Base-by-base conservation (phyloP, 495 filamentous ascomycete genomes). In the Penicillium cosmopolitanum region DNA sequence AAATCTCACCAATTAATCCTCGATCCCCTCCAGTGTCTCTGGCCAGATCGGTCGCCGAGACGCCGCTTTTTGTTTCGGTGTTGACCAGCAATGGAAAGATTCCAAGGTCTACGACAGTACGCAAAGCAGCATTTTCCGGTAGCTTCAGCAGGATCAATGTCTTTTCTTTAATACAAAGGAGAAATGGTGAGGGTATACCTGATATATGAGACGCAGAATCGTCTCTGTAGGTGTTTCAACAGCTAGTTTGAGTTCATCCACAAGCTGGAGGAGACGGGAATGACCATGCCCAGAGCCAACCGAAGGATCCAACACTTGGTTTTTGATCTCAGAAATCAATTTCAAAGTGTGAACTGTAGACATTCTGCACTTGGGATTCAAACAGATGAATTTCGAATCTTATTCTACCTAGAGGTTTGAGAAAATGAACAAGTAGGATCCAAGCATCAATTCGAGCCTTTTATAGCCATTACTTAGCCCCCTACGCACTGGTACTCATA, bases 141-240 rank as follows among this genome's bases (percentile, higher is more conserved):
- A 53, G 58, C 58, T 61, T 42, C 19, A 15, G 7, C 5, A 18
- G 13, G n/a, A n/a, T 15, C 13, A 21, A n/a, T 23, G 2, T 13
- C 38, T 42, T 35, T 38, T n/a, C 28, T 23, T 23, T 31, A 4
- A 31, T 1, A 31, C 0, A 9, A 0, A 1, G 28, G 4, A 8
- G 15, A 16, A 4, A 9, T 40, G 23, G 25, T 36, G 12, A 33
- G 50, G 9, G n/a, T 10, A 28, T 28, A 62, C 60, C 43, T 63
- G 60, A 35, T 63, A 63, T 13, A 63, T 63, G 21, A 63, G 40
- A 0, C 60, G 50, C 2, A 63, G 51, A 44, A 63, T 52, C 0
- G 60, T 63, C 25, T 63, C 60, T 19, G 60, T 63, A 4, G 60
- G 60, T 46, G 60, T 63, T 13, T 63, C 60, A 36, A 63, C 36